Percentiles rank a stretch among this genome's conserved stretches.
Conservation (phyloP, 805 yeast species). For the Wickerhamiella sergipiensis region DNA sequence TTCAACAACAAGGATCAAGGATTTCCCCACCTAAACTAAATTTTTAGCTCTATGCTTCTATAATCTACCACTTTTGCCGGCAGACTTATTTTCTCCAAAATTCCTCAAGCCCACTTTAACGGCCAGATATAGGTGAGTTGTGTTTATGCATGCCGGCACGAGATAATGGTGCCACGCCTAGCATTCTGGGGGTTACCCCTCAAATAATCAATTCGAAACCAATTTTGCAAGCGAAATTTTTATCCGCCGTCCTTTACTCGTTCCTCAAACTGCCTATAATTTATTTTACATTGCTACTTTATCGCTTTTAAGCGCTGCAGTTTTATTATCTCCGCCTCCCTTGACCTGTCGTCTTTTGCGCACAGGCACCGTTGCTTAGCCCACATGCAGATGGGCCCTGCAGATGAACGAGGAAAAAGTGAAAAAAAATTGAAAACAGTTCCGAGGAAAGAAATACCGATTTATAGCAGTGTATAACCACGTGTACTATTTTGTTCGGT, state of each 20-base stretch:
- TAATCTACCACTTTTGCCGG: too few species aligned
- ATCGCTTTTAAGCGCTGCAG: background rate
- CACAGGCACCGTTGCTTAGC: background rate
- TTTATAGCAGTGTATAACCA: too few species aligned
- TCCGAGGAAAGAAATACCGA: background rate
- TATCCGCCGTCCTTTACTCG: too few species aligned
- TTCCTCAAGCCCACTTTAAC: background rate
- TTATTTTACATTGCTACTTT: background rate
- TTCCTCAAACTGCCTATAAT: too few species aligned
- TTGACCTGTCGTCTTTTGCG: background rate
- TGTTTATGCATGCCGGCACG: background rate
- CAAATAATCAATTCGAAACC: too few species aligned
- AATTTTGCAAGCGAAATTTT: background rate
- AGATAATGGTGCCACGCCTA: background rate
- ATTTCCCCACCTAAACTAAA: background rate
- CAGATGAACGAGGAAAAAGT: background rate
- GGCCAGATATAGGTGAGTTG: background rate
- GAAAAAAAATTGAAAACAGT: background rate
- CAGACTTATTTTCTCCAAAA: background rate
- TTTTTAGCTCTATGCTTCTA: background rate
- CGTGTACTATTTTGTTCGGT: too few species aligned
- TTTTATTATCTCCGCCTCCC: background rate
- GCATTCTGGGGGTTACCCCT: background rate
- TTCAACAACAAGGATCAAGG: background rate
- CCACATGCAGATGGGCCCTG: background rate